These are phyloP conservation scores for Aspergillus neoniger DNA, from an alignment of 2,329 filamentous ascomycete species.

Conservation along the genomic window DNA sequence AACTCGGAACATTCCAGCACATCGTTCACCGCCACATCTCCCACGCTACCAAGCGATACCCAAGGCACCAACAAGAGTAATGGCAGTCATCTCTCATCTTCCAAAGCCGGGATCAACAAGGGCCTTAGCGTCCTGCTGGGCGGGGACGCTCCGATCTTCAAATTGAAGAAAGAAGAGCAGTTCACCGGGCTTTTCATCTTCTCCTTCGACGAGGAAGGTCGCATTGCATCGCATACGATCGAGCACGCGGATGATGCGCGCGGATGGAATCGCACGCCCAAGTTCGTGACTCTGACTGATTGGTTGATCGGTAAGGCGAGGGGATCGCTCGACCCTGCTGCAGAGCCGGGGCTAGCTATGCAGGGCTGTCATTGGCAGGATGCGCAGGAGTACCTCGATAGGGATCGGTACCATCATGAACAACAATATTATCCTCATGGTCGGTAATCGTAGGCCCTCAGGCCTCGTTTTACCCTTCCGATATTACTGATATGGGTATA, in stretches of 20 bases:
- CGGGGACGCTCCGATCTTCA: conserved; percentile 53
- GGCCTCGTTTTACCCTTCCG: too few species aligned
- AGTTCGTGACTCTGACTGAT: conserved; percentile 88
- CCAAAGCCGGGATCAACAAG: conserved; percentile 39
- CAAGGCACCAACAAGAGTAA: conserved; percentile 10
- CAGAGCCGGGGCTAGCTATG: conserved; percentile 32
- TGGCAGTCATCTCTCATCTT: conserved; percentile 24
- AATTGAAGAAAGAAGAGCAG: conserved; percentile 65
- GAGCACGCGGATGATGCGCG: conserved; percentile 85
- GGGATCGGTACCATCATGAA: background rate
- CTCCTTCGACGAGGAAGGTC: conserved; percentile 85
- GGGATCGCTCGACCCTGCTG: conserved; percentile 42
- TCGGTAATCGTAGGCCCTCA: too few species aligned
- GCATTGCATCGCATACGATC: conserved; percentile 85
- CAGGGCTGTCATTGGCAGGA: conserved; percentile 24
- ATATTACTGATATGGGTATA: too few species aligned
- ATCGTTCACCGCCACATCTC: background rate
- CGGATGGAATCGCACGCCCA: conserved; percentile 80
- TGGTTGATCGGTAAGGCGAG: conserved; percentile 84
- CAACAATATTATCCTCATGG: background rate
- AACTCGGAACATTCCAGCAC: conserved; percentile 1
- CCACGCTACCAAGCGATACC: background rate
- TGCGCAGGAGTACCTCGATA: background rate
- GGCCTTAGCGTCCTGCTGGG: conserved; percentile 52
- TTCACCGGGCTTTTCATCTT: conserved; percentile 94